Base-by-base conservation (phyloP, 2,329 filamentous ascomycete species). In the Blastomyces gilchristii region DNA sequence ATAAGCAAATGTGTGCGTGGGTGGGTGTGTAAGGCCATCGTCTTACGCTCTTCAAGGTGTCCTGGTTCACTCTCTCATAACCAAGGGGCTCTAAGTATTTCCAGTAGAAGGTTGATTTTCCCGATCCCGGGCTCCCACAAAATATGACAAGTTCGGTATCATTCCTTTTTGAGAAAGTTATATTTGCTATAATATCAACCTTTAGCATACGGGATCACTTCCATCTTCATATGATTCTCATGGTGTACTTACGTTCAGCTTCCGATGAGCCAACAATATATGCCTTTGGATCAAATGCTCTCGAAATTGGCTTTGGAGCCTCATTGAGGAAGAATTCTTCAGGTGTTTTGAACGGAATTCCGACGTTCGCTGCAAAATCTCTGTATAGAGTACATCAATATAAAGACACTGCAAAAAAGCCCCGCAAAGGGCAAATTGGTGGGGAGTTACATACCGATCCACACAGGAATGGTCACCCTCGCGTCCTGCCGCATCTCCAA, bases 101-200 rank as follows among this genome's bases (percentile, higher is more conserved):
- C 85, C 87, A 90, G 76, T 88, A 97, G 71, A 94, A 96, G 0
- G 91, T 93, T 49, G 90, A 96, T 76, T 99, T 97, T 22, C 94
- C 94, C 2, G 91, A 86, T 0, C 90, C 92, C 0, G 94, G 94
- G 58, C 89, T 90, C 1, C 94, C 94, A 71, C 90, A 93, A 73
- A 96, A 90, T 8, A 97, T 75, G 31, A 97, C 84, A 16, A 97
- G 79, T 62, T 97, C 92, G 67, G 85, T 75, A 6, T 83, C 74
- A 69, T 87, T 85, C 60, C 80, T 82, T 76, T 87, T 90, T 57
- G 82, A 79, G 67, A 84, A 79, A 1, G 68, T 64, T 64, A 71
- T 65, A 41, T 68, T 62, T 52, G 58, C 71, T 73, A 53, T 59
- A 41, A 49, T 57, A 63, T 41, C 28, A 43, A 57, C 31, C 0